Conservation (phyloP, 257 asterid genomes). For the Euphrasia confusa region DNA sequence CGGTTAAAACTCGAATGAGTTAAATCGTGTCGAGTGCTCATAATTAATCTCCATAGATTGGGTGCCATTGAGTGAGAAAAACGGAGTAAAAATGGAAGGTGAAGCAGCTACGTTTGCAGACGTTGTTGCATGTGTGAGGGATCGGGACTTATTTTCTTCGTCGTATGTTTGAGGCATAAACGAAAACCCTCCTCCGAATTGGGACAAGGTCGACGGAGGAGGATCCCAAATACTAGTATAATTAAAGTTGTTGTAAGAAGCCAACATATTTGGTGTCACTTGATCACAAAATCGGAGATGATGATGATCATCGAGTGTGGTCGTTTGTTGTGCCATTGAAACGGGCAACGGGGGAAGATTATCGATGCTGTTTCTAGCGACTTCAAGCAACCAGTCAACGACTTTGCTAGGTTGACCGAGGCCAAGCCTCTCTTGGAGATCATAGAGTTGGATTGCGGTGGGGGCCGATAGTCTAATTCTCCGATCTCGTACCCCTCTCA, state of each 20-base stretch:
- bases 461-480: conserved; percentile 69
- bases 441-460: conserved; percentile 67
- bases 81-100: conserved; percentile 23
- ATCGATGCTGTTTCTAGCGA: conserved; percentile 50
- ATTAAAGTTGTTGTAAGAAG: conserved; percentile 23
- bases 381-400: conserved; percentile 67
- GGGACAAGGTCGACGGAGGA: conserved; percentile 38
- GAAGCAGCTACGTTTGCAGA: conserved; percentile 14
- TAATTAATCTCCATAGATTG: conserved; percentile 16
- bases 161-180: too few relatives aligned
- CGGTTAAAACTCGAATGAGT: too few relatives aligned
- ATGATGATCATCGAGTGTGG: neutral
- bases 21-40: neutral
- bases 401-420: conserved; percentile 77
- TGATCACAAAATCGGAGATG: conserved; percentile 1
- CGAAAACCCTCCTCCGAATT: conserved; percentile 32
- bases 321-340: neutral
- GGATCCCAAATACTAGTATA: conserved; percentile 37
- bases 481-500: conserved; percentile 63
- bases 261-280: conserved; percentile 26
- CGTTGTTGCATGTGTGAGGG: neutral
- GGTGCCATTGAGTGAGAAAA: neutral
- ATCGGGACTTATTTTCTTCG: too few relatives aligned
- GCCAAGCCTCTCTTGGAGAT: conserved; percentile 77
- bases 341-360: conserved; percentile 61